These are phyloP conservation scores for Arthrinium puccinioides DNA, from an alignment of 2,329 filamentous ascomycete species.

Conservation along the genomic window DNA sequence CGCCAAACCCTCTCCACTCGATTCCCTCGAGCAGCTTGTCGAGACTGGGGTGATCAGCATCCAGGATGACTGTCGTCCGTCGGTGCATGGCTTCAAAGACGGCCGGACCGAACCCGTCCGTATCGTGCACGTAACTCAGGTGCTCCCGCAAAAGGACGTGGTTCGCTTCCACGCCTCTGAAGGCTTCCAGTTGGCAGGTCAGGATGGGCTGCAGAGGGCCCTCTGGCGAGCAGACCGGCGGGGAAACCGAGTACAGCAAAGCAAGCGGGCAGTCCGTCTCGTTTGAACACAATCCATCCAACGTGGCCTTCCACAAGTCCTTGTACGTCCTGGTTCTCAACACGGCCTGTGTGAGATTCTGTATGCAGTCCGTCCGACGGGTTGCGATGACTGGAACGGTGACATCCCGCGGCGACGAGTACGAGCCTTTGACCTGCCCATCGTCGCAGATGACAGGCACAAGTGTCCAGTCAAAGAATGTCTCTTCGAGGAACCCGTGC, in stretches of 20 bases:
- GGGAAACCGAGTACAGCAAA: conserved; percentile 22
- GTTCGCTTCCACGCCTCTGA: conserved; percentile 10
- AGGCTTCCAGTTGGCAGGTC: conserved; percentile 13
- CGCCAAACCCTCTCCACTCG: conserved; percentile 10
- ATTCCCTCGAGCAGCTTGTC: conserved; percentile 9
- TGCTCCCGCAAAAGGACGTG: conserved; percentile 10
- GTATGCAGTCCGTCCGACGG: conserved; percentile 28
- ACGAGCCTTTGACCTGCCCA: conserved; percentile 22
- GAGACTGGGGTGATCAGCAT: conserved; percentile 9
- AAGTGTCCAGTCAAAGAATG: conserved; percentile 35
- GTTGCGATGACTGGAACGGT: conserved; percentile 28
- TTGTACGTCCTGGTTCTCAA: conserved; percentile 17
- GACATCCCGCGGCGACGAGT: conserved; percentile 12
- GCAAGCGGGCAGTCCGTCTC: conserved; percentile 23
- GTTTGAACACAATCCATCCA: conserved; percentile 15
- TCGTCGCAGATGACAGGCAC: conserved; percentile 30
- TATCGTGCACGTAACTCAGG: conserved; percentile 10
- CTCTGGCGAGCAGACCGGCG: conserved; percentile 11
- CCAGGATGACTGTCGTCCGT: conserved; percentile 10
- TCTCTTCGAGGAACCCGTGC: conserved; percentile 28
- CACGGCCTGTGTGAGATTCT: conserved; percentile 26
- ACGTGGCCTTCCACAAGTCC: conserved; percentile 24
- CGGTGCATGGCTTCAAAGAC: conserved; percentile 12
- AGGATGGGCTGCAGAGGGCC: conserved; percentile 8
- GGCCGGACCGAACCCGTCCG: conserved; percentile 13